Evolutionary conservation across 148 eudicot genomes (phyloP).

Genomic region (Rhododendron williamsianum): DNA sequence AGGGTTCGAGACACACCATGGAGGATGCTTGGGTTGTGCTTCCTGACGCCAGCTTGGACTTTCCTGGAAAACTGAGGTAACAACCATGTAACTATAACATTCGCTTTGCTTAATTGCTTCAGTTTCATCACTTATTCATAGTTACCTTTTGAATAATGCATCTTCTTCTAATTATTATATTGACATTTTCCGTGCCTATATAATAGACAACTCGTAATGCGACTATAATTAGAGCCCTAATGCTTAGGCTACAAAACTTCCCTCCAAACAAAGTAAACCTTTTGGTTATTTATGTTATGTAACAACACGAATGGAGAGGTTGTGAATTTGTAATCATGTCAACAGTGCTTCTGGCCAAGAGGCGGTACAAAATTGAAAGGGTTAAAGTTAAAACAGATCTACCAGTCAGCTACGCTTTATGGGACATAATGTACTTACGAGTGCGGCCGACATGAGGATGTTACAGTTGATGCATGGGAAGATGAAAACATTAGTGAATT

Average conservation of each 20-base stretch:
- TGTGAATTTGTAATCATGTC: not conserved
- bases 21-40: slow-evolving; percentile 72
- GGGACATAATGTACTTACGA: not conserved
- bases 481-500: not conserved
- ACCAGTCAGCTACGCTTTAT: not conserved
- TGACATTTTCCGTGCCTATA: not conserved
- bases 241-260: not conserved
- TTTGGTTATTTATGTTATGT: not conserved
- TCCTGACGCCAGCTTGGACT: slow-evolving; percentile 32
- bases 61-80: slow-evolving; percentile 50
- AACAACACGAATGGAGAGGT: not conserved
- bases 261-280: not conserved
- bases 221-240: not conserved
- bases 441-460: not conserved
- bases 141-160: not conserved
- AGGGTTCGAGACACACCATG: slow-evolving; percentile 64
- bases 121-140: not conserved
- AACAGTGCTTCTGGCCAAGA: not conserved
- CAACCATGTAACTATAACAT: not conserved
- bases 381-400: not conserved
- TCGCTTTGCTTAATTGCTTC: not conserved
- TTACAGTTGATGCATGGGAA: not conserved
- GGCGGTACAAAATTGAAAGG: not conserved
- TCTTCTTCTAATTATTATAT: not conserved
- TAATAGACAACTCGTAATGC: no score